phyloP scores from a whole-genome alignment of 495 filamentous ascomycete species.

The Penicillium lividum region DNA sequence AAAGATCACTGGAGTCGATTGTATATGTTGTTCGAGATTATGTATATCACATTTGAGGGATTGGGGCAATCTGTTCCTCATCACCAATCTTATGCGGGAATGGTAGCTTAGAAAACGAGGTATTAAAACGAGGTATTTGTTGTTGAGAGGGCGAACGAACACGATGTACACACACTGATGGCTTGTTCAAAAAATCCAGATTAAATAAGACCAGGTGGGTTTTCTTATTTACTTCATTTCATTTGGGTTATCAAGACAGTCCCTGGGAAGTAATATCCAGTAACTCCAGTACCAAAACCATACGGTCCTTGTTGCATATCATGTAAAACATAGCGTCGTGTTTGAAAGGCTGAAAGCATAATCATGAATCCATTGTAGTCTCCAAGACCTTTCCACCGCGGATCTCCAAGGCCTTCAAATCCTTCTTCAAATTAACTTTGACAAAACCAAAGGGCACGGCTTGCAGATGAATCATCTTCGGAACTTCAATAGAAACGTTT shows the following conservation, averaged over 20 bases:
- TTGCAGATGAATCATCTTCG: conserved; percentile 16
- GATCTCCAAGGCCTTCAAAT: conserved; percentile 33
- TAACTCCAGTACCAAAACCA: background rate
- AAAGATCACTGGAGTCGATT: too few species aligned
- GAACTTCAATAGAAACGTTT: conserved; percentile 26
- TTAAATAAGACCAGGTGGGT: background rate
- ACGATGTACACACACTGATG: background rate
- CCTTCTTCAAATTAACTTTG: conserved; percentile 17
- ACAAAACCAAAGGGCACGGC: conserved; percentile 15
- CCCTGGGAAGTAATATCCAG: background rate
- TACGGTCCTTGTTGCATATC: background rate
- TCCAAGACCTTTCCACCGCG: conserved; percentile 25
- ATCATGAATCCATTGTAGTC: background rate
- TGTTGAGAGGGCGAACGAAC: background rate
- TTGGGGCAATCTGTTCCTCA: too few species aligned
- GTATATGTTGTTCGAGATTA: too few species aligned
- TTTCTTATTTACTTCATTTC: background rate
- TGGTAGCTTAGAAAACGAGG: too few species aligned
- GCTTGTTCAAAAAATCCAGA: background rate
- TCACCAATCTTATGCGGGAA: too few species aligned
- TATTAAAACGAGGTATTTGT: too few species aligned
- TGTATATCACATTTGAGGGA: too few species aligned
- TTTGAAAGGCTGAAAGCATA: background rate
- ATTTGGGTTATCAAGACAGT: background rate
- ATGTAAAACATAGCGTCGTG: background rate